Evolutionary conservation across 2,329 filamentous ascomycete genomes (phyloP), one percentile per base, ranked within the genome.

Genomic region (Fusarium anguioides): DNA sequence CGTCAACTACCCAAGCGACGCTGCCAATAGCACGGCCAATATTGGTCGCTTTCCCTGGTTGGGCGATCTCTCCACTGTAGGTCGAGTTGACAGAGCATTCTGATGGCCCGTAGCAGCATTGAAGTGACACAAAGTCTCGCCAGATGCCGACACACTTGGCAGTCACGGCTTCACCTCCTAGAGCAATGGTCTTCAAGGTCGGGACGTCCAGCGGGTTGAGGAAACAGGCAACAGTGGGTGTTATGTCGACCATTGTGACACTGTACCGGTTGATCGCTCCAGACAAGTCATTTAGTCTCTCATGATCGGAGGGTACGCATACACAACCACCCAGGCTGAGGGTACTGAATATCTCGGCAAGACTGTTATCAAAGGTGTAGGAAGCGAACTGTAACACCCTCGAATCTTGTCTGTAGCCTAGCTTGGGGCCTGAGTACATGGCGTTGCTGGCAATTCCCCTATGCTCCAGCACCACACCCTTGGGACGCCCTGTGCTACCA

Each of bases 311-410:
- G 11, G 59, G 66, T 5, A 71, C 63, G 11, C 68, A 71, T 0
- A 71, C 59, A 1, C 66, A 60, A 1, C 63, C 67, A 7, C 69
- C 69, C 1, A 44, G 26, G 7, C 27, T 40, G 1, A 71, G 36
- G 0, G 66, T 71, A 6, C 20, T 58, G 42, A 68, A 70, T 1
- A 68, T 71, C 31, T 68, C 62, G 0, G 48, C 56, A 6, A 66
- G 52, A 46, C 67, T 70, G 9, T 56, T 57, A 24, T 71, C 69
- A 12, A 71, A 71, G 0, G 66, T 68, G 36, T 71, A 66, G 0
- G 66, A 65, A 10, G 68, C 62, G 20, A 68, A 69, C 21, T 71
- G 69, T 8, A 71, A 9, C 3, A 71, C 66, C 24, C 62, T 36
- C 1, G 68, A 69, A 18, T 60, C 44, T 11, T 46, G 4, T 3